Percentiles rank a stretch among this genome's conserved stretches.
phyloP scores from a whole-genome alignment of 371 early-diverging fungal species.

The Mucor racemosus region DNA sequence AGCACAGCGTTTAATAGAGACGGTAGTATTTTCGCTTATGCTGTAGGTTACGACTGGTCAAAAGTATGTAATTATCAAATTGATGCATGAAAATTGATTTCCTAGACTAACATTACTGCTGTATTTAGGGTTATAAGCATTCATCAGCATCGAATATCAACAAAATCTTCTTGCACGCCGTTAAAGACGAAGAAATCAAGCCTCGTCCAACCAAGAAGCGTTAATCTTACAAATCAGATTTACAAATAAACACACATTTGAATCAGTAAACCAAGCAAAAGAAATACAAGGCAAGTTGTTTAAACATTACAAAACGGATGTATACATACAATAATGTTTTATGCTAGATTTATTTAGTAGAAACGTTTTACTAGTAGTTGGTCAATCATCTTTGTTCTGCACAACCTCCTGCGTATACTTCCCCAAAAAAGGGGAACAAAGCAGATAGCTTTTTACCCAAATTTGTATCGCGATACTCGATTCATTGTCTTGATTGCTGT shows the following conservation, averaged over 20 bases:
- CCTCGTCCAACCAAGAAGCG: slow-evolving; percentile 65
- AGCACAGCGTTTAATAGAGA: slow-evolving; percentile 84
- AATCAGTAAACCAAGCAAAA: not conserved
- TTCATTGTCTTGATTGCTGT: too few species aligned
- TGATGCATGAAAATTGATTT: not conserved
- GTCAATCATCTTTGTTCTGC: not conserved
- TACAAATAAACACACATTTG: not conserved
- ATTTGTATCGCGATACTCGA: too few species aligned
- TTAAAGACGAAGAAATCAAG: slow-evolving; percentile 80
- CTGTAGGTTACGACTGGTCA: slow-evolving; percentile 85
- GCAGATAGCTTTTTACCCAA: too few species aligned
- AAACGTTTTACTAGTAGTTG: slow-evolving; percentile 1
- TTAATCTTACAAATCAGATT: slow-evolving; percentile 29
- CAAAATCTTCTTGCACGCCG: slow-evolving; percentile 75
- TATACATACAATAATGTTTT: not conserved
- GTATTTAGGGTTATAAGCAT: slow-evolving; percentile 61
- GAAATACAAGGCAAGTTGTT: not conserved
- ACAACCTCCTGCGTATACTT: not conserved
- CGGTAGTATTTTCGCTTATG: slow-evolving; percentile 74
- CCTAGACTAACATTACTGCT: not conserved
- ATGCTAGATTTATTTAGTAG: not conserved
- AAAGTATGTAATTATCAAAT: slow-evolving; percentile 44
- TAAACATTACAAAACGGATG: not conserved
- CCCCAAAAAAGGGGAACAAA: too few species aligned
- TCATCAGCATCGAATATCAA: slow-evolving; percentile 51